Conservation (phyloP, 2,329 filamentous ascomycete species). For the Teratosphaeria viscida region DNA sequence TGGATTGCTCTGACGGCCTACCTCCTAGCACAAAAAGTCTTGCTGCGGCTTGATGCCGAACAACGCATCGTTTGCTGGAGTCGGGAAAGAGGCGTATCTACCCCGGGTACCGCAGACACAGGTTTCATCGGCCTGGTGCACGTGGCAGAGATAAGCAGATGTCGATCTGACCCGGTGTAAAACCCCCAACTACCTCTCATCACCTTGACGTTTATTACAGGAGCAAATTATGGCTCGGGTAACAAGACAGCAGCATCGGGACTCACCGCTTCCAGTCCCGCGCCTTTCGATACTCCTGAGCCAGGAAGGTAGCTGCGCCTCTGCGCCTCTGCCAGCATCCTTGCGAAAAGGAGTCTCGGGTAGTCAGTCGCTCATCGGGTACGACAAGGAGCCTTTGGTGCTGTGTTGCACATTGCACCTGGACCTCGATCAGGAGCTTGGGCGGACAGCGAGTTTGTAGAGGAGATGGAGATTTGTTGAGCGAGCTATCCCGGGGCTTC, state of each 20-base stretch:
- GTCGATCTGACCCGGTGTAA: neutral
- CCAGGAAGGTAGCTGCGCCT: neutral
- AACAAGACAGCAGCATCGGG: neutral
- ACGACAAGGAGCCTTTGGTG: neutral
- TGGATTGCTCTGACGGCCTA: neutral
- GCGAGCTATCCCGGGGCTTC: too few species aligned
- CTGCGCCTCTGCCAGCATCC: neutral
- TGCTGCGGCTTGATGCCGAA: neutral
- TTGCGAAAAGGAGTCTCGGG: neutral
- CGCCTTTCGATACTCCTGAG: neutral
- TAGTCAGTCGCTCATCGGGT: neutral
- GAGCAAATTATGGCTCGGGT: neutral
- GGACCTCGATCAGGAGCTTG: too few species aligned
- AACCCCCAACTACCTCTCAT: neutral
- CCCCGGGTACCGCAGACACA: neutral
- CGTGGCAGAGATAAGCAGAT: neutral
- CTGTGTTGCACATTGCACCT: neutral
- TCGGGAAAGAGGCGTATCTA: neutral
- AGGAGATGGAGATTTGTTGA: too few species aligned
- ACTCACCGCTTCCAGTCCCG: neutral
- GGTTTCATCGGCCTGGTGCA: neutral
- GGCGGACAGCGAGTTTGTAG: too few species aligned
- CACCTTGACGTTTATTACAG: neutral
- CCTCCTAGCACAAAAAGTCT: neutral
- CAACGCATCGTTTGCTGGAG: neutral